Base-by-base conservation (phyloP, 2,329 filamentous ascomycete species). In the Calonectria pseudoreteaudii region DNA sequence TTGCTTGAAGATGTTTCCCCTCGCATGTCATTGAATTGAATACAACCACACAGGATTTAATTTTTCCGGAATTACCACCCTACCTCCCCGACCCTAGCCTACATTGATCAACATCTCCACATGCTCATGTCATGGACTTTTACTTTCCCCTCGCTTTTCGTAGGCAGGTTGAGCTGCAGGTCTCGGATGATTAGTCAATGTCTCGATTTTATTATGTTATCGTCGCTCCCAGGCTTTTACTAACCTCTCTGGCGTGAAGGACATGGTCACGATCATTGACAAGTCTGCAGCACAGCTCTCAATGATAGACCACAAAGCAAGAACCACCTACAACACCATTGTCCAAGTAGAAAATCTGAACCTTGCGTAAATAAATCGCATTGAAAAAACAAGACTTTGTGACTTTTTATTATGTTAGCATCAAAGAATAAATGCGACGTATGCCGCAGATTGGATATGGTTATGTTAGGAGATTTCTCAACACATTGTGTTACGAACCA, bases 71-170 rank as follows among this genome's bases (percentile, higher is more conserved):
- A 38, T 64, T 16, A 9, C 58, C n/a, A 31, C 18, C 28, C 23
- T 28, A 6, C 31, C 4, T 53, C 47, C 53, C 47, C 36, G 66
- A 47, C 53, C 70, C 65, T 26, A 44, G 65, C 34, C 56, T 23
- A 56, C 70, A 65, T 64, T 34, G 31, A 64, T 64, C 49, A 56
- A n/a, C 65, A 65, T 53, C n/a, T 30, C 34, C 58, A 52, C 70
- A 56, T 38, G 10, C 56, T 50, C 44, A 66, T 47, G 65, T 10
- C 31, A n/a, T 28, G 49, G 13, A 11, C n/a, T 50, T 50, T 28
- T 50, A 77, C 74, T 70, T 84, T 44, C 38, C 81, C 18, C 85
- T 85, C 0, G 82, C 76, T 68, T 77, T 36, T 36, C 34, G 34
- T 38, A 77, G 0, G 83, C 82, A 49, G 84, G 18, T 44, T 44